Evolutionary conservation across 1,284 basidiomycete species (phyloP), one percentile per base, ranked within the genome.

Genomic region (Ganoderma sinense): DNA sequence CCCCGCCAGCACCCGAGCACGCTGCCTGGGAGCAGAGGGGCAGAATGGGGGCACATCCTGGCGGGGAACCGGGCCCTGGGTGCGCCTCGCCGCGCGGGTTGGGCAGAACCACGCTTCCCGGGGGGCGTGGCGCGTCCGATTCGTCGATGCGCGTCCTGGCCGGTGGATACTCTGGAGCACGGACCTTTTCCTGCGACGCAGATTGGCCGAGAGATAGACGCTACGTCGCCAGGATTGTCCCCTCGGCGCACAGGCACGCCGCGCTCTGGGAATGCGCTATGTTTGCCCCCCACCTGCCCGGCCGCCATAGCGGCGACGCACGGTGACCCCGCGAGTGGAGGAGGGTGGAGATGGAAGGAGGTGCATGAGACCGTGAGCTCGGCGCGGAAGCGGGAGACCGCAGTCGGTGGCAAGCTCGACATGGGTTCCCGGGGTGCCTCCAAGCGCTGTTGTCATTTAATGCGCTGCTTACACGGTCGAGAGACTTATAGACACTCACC

Each of bases 121-220:
- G 20, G 56, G 56, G 33, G 26, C 33, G 29, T 59, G 26, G 29
- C 23, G 62, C 51, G 33, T 48, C 67, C 48, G 63, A 71, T 73
- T 66, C 67, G 71, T 53, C 71, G 55, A 61, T 58, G 56, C 29
- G 62, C 43, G 41, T 51, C 48, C 67, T 58, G 64, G 40, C 62
- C 58, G 45, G 65, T 70, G 69, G 69, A 65, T 65, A 59, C 66
- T 65, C 69, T 60, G 39, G 65, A 51, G 63, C 60, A 40, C 69
- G 72, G 72, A 66, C 53, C 66, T 62, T 73, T 69, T 69, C 48
- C 59, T 40, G 68, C 56, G 55, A 59, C 40, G 62, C 58, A 71
- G 70, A 73, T 73, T 68, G 70, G 66, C n/a, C 67, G 66, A 64
- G 72, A 73, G 72, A 73, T 73, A 69, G 72, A 69, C 72, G 72